Evolutionary conservation across 2,329 filamentous ascomycete species (phyloP), one percentile per base, ranked within the genome.

Genomic region (Tolypocladium capitatum): DNA sequence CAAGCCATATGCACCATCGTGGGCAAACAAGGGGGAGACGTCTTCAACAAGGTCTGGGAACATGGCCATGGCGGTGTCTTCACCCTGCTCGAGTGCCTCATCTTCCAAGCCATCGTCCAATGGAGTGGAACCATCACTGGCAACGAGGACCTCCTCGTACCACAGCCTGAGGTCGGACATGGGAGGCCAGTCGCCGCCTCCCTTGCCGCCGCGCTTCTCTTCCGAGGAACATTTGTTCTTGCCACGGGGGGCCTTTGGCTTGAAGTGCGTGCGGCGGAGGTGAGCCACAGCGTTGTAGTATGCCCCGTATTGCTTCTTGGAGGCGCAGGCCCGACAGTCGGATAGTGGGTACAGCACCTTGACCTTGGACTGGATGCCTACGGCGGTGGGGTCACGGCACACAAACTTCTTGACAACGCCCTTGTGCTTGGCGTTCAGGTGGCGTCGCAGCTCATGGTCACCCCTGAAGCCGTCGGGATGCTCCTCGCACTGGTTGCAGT

Each of bases 271-370:
- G 45, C 91, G 81, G 38, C 90, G 78, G 9, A 97, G 75, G 62
- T 97, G 91, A 0, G 89, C 91, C 0, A 89, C 89, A 0, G 90
- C 91, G 58, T 97, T 97, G 68, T 97, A 96, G 68, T 96, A 92
- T 16, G 86, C 86, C 4, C 85, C 85, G 57, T 97, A 97, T 49
- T 78, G 76, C 70, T 95, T 96, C 48, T 75, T 69, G 41, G 75
- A 75, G 44, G 74, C 76, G 64, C 91, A 97, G n/a, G 85, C 78
- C 65, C 94, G 94, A 76, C 90, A 96, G 55, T 84, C 84, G 45
- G 73, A 71, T 32, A 97, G 75, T 36, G 89, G 82, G 46, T 66
- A 76, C 67, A 75, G 74, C 64, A 68, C 79, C 61, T 56, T 72
- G 56, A 63, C 76, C 68, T 65, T 54, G 50, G 65, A 62, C 18